Evolutionary conservation across 306 rosid genomes (phyloP).

Genomic region (Lablab purpureus): DNA sequence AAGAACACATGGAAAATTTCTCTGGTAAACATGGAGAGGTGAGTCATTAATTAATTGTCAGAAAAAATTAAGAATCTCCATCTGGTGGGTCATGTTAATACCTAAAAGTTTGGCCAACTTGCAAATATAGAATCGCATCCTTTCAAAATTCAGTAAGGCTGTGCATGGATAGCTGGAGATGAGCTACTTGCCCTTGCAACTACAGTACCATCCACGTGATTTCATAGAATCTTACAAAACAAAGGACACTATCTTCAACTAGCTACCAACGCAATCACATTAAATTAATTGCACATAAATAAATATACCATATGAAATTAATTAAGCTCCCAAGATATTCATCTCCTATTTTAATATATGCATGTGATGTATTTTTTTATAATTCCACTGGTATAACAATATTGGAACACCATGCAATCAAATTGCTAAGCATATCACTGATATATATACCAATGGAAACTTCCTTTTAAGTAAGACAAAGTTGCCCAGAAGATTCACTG

Average conservation of each 20-base stretch:
- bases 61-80: slow-evolving; percentile 30
- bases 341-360: neutral
- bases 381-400: neutral
- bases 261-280: neutral
- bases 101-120: slow-evolving; percentile 53
- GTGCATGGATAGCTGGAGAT: slow-evolving; percentile 37
- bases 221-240: slow-evolving; percentile 26
- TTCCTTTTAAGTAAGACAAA: neutral
- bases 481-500: slow-evolving; percentile 2
- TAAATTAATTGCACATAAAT: neutral
- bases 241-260: slow-evolving; percentile 42
- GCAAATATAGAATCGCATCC: slow-evolving; percentile 31
- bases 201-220: slow-evolving; percentile 46
- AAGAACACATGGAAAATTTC: neutral
- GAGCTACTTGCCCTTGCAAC: slow-evolving; percentile 42
- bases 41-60: neutral
- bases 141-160: slow-evolving; percentile 34
- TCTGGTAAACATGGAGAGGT: neutral
- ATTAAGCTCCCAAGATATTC: slow-evolving; percentile 34
- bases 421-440: slow-evolving; percentile 21
- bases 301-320: neutral
- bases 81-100: slow-evolving; percentile 39
- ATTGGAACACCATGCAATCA: slow-evolving; percentile 24
- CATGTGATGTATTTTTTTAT: slow-evolving; percentile 19
- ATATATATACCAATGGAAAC: neutral